phyloP scores from a whole-genome alignment of 805 yeast species.

The Ogataea pini region DNA sequence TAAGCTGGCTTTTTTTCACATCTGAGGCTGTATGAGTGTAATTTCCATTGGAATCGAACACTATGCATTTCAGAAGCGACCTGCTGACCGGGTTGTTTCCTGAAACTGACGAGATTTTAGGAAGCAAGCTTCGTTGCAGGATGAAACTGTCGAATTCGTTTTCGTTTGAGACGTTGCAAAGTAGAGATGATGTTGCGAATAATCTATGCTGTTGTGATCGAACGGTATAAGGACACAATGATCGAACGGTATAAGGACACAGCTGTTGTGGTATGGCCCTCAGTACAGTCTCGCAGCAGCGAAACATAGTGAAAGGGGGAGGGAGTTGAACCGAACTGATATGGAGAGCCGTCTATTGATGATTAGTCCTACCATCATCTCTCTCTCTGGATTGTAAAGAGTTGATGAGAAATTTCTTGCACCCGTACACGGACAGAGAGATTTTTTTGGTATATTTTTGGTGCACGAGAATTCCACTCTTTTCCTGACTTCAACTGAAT shows the following conservation, averaged over 20 bases:
- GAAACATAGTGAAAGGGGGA: too few species aligned
- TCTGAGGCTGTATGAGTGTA: slow-evolving; percentile 48
- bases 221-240: too few species aligned
- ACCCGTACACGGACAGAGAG: slow-evolving; percentile 2
- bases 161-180: neutral
- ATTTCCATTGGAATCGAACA: slow-evolving; percentile 48
- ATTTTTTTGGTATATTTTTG: neutral
- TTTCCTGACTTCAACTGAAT: too few species aligned
- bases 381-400: too few species aligned
- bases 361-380: too few species aligned
- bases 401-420: neutral
- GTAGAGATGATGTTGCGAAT: too few species aligned
- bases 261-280: too few species aligned
- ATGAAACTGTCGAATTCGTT: slow-evolving; percentile 25
- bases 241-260: too few species aligned
- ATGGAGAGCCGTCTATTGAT: too few species aligned
- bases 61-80: slow-evolving; percentile 42
- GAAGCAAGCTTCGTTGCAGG: slow-evolving; percentile 30
- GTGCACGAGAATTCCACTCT: neutral
- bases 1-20: slow-evolving; percentile 42
- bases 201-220: too few species aligned
- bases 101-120: slow-evolving; percentile 18
- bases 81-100: slow-evolving; percentile 9
- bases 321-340: too few species aligned
- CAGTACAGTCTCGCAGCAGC: too few species aligned